phyloP scores from a whole-genome alignment of 2,329 filamentous ascomycete species.

The Colletotrichum euphorbiae region DNA sequence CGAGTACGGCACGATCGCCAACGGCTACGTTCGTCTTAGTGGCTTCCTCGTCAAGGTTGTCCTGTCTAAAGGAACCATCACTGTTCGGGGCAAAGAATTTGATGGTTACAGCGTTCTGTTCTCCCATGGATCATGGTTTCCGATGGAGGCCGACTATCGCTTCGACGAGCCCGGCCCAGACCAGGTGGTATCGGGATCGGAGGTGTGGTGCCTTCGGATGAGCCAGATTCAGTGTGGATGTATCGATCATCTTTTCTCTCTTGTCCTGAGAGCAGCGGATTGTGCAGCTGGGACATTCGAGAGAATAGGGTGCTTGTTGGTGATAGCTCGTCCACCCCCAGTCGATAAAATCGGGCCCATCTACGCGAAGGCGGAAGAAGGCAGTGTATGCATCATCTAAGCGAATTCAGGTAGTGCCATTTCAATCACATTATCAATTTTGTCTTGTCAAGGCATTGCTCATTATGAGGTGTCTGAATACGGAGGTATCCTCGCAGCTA shows the following conservation, averaged over 20 bases:
- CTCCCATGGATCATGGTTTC: constrained; percentile 1
- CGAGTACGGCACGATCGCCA: background rate
- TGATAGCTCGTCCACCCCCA: background rate
- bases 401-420: background rate
- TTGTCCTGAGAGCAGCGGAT: background rate
- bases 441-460: too few species aligned
- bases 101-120: background rate
- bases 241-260: background rate
- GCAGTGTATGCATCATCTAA: background rate
- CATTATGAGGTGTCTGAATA: too few species aligned
- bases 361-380: background rate
- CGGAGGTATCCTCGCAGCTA: too few species aligned
- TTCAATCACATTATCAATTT: too few species aligned
- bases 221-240: background rate
- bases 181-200: background rate
- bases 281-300: background rate
- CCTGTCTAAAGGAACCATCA: background rate
- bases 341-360: background rate
- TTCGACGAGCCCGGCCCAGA: background rate
- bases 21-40: background rate
- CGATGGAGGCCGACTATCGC: background rate
- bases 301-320: background rate
- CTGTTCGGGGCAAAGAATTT: background rate
- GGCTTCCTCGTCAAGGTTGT: background rate
- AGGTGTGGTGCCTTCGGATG: constrained; percentile 13